Conservation (phyloP, 331 rosid species). For the Pyrus hybrid region DNA sequence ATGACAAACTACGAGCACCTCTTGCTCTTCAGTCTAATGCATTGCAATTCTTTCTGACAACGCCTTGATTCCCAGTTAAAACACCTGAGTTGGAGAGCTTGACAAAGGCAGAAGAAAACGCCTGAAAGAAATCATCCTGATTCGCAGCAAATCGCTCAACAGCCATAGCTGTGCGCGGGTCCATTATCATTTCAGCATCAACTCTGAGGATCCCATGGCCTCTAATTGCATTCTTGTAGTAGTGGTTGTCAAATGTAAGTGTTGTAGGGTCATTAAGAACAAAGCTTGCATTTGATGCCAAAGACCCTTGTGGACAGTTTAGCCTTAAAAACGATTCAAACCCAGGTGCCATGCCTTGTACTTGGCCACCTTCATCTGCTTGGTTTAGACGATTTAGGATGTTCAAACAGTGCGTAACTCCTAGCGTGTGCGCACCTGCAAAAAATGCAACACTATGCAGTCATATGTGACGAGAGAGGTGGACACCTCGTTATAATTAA, state of each 20-base stretch:
- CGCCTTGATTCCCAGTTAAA: constrained; percentile 19
- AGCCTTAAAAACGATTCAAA: constrained; percentile 5
- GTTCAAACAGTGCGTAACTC: constrained; percentile 23
- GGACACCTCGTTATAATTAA: background rate
- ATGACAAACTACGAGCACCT: background rate
- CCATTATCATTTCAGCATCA: constrained; percentile 24
- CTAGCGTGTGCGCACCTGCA: constrained; percentile 22
- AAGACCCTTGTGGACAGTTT: no score
- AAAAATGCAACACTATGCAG: background rate
- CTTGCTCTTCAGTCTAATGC: background rate
- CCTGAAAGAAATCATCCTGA: constrained; percentile 17
- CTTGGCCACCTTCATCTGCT: background rate
- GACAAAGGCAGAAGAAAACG: constrained; percentile 27
- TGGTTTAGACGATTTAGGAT: constrained; percentile 12
- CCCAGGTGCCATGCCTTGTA: constrained; percentile 3
- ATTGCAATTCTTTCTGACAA: constrained; percentile 16
- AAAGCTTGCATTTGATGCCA: no score
- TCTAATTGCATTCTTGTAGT: constrained; percentile 12
- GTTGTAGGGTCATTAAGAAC: constrained; percentile 27
- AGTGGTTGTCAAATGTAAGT: constrained; percentile 12
- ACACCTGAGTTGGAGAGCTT: constrained; percentile 24
- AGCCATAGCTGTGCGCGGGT: constrained; percentile 10
- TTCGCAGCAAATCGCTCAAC: constrained; percentile 2
- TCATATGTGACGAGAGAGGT: background rate
- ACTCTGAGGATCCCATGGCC: constrained; percentile 25